A percentile compares a stretch with the other conserved stretches of the same genome.
Conservation (phyloP, 2,329 filamentous ascomycete species). For the Aureobasidium leucospermi region DNA sequence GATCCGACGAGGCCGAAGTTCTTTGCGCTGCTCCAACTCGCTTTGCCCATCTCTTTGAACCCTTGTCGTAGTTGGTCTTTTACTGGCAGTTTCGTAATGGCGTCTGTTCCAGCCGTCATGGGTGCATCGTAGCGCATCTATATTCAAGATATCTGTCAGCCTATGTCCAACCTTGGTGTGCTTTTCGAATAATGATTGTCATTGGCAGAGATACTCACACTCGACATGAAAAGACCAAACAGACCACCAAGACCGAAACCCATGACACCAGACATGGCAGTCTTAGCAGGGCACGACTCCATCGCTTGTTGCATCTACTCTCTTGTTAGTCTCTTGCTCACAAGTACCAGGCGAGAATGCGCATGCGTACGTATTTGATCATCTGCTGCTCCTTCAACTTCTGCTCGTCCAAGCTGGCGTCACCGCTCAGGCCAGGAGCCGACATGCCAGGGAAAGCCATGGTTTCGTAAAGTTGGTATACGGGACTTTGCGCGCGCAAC, state of each 20-base stretch:
- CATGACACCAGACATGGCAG: slow-evolving; percentile 82
- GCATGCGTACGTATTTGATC: slow-evolving; percentile 36
- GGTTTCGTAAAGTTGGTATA: not conserved
- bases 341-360: not conserved
- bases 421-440: slow-evolving; percentile 14
- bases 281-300: slow-evolving; percentile 89
- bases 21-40: slow-evolving; percentile 76
- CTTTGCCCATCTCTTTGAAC: slow-evolving; percentile 89
- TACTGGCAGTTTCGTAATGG: slow-evolving; percentile 61
- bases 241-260: slow-evolving; percentile 89
- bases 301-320: slow-evolving; percentile 70
- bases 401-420: slow-evolving; percentile 23
- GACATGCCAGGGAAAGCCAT: slow-evolving; percentile 16
- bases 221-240: slow-evolving; percentile 97
- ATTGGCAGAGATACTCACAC: slow-evolving; percentile 50
- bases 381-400: slow-evolving; percentile 40
- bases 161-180: not conserved
- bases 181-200: not conserved
- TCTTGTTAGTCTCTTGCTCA: not conserved
- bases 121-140: slow-evolving; percentile 98
- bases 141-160: not conserved
- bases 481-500: not conserved
- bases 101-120: slow-evolving; percentile 50
- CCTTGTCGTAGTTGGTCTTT: slow-evolving; percentile 76
- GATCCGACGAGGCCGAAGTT: slow-evolving; percentile 94